These are phyloP conservation scores for Nicotiana rustica DNA, from an alignment of 305 asterid genomes.

Conservation along the genomic window DNA sequence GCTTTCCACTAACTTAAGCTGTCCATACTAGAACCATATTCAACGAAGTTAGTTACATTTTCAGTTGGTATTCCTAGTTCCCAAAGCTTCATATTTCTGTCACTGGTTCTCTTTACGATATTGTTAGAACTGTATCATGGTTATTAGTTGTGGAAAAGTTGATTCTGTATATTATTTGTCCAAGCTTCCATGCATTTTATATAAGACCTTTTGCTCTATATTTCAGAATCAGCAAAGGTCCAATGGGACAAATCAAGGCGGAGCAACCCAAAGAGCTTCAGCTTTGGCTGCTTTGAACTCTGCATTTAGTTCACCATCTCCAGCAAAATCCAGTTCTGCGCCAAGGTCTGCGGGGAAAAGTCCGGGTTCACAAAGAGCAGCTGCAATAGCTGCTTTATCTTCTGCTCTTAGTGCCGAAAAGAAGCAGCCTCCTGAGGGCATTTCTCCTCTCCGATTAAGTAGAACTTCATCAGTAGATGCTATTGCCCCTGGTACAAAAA, in stretches of 20 bases:
- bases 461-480: slow-evolving; percentile 67
- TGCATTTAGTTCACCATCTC: slow-evolving; percentile 77
- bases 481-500: slow-evolving; percentile 66
- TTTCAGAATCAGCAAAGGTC: slow-evolving; percentile 60
- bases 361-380: slow-evolving; percentile 88
- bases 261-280: slow-evolving; percentile 96
- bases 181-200: slow-evolving; percentile 10
- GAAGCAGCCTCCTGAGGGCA: slow-evolving; percentile 59
- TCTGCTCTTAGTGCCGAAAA: slow-evolving; percentile 85
- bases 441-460: slow-evolving; percentile 73
- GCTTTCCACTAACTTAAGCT: slow-evolving; percentile 20
- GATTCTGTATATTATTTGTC: not conserved
- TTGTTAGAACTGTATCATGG: slow-evolving; percentile 18
- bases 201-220: slow-evolving; percentile 17
- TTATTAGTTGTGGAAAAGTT: not conserved
- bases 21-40: slow-evolving; percentile 20
- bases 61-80: slow-evolving; percentile 9
- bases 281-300: slow-evolving; percentile 96
- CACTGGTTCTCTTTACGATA: slow-evolving; percentile 3
- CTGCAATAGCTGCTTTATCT: slow-evolving; percentile 96
- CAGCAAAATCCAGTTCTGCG: slow-evolving; percentile 58
- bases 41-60: not conserved
- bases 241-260: slow-evolving; percentile 74
- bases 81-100: slow-evolving; percentile 4
- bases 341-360: slow-evolving; percentile 60